Evolutionary conservation across 2,329 filamentous ascomycete genomes (phyloP), one percentile per base, ranked within the genome.

Genomic region (Calonectria pauciramosa): DNA sequence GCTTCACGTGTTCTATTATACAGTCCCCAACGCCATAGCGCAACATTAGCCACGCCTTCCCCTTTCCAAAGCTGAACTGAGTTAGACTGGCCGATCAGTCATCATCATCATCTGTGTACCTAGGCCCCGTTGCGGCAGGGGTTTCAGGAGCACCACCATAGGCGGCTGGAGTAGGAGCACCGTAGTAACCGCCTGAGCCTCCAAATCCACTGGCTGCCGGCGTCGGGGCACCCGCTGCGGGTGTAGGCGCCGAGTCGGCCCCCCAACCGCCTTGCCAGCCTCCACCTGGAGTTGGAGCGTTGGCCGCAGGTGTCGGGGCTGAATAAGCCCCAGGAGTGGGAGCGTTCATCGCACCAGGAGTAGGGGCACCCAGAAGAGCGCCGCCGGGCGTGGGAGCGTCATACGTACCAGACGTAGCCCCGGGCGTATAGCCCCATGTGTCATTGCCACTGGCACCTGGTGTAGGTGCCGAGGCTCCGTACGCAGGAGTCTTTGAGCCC

Each of bases 401-500:
- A 79, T 94, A 95, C 0, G 90, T 84, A 49, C 82, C 83, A 1
- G 88, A 86, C 10, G 86, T 86, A 4, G 86, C 84, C 1, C 88
- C 89, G 2, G 90, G 88, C 2, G 90, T 90, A 82, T 91, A 91
- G 47, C 90, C 90, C 91, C 91, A 93, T 8, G 89, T 86, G 73
- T 93, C 91, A 66, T 88, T 88, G 68, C 88, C 90, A 81, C 89
- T 90, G 68, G 88, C 90, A 13, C 89, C 90, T 0, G 90, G 90
- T 1, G 91, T 92, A 2, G 90, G 90, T 4, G 90, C 91, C 4
- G 90, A 90, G 11, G 86, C 87, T 32, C 90, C 91, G 82, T 94
- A 96, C 1, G 91, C 93, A 4, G 96, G 96, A 1, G 95, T 97
- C 84, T 96, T 95, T 36, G 93, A 94, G 9, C 94, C 92, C 5